Evolutionary conservation across 306 rosid genomes (phyloP), one percentile per base, ranked within the genome.

Genomic region (Amphicarpaea edgeworthii): DNA sequence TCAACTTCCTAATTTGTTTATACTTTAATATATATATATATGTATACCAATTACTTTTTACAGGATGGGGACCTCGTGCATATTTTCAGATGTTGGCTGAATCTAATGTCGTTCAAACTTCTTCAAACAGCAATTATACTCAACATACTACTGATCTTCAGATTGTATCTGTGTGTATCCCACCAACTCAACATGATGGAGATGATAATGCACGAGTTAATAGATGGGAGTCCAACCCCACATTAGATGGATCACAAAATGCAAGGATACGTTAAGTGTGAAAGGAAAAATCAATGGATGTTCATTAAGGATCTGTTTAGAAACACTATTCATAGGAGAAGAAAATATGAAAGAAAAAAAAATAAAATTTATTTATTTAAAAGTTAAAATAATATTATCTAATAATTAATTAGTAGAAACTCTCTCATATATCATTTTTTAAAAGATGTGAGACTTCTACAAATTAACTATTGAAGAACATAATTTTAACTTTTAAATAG

Each of bases 31-130:
- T 2, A 28, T 2, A 28, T 2, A 28, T 2, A 28, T 59, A n/a
- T n/a, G n/a, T 58, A 14, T 11, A 12, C 5, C 21, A 59, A 14
- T 28, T 28, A 12, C 38, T 59, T 59, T 59, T 59, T 59, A 21
- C 9, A 59, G 66, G 66, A 10, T 59, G 66, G 66, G 21, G 66
- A 28, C 66, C 66, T 59, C 66, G 3, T 59, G 42, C 41, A 14
- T 59, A 59, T 59, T 59, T 59, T 12, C 66, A 15, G 20, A 28
- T 15, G 40, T 28, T 59, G 21, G 66, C 40, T 30, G 65, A 59
- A 28, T 15, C 41, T 28, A 30, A 59, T 30, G 15, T 0, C 2
- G 34, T 10, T 55, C 34, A 55, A 11, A 15, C 66, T 28, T 58
- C 64, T 58, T 30, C 66, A 1, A 15, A 28, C 42, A 59, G 15